These are phyloP conservation scores for Gnaphalium uliginosum DNA, from an alignment of 129 eudicot genomes.

Conservation along the genomic window DNA sequence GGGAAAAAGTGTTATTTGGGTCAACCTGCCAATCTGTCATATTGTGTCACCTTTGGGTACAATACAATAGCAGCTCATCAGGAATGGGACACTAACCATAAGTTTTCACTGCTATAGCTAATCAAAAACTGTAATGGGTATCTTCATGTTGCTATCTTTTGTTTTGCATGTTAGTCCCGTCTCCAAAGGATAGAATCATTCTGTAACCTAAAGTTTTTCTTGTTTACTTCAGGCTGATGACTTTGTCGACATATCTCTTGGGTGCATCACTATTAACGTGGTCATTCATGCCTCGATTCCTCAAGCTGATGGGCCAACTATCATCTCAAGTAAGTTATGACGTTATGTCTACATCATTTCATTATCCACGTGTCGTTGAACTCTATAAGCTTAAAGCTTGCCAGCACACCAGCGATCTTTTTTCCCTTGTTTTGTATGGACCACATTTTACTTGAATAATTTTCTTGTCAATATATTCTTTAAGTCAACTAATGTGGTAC, in stretches of 20 bases:
- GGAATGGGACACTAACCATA: conserved; percentile 6
- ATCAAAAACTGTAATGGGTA: conserved; percentile 6
- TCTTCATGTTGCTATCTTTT: neutral
- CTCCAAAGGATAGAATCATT: neutral
- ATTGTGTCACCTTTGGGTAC: neutral
- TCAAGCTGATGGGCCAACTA: conserved; percentile 79
- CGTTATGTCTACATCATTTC: conserved; percentile 22
- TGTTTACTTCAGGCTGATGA: conserved; percentile 57
- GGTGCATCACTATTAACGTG: conserved; percentile 79
- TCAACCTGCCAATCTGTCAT: neutral
- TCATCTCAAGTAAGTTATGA: conserved; percentile 80
- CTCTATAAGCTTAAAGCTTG: neutral
- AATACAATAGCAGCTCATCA: conserved; percentile 8
- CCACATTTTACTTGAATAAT: neutral
- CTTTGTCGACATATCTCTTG: conserved; percentile 67
- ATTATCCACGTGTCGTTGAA: neutral
- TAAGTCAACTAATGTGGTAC: neutral
- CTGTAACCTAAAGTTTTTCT: conserved; percentile 1
- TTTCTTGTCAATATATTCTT: neutral
- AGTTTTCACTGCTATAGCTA: neutral
- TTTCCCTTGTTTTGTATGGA: neutral
- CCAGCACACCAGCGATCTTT: neutral
- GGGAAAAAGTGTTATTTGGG: neutral
- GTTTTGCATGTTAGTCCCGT: neutral
- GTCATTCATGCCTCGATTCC: conserved; percentile 87